phyloP scores from a whole-genome alignment of 768 basidiomycete genomes.

The Sarcodon sp. region DNA sequence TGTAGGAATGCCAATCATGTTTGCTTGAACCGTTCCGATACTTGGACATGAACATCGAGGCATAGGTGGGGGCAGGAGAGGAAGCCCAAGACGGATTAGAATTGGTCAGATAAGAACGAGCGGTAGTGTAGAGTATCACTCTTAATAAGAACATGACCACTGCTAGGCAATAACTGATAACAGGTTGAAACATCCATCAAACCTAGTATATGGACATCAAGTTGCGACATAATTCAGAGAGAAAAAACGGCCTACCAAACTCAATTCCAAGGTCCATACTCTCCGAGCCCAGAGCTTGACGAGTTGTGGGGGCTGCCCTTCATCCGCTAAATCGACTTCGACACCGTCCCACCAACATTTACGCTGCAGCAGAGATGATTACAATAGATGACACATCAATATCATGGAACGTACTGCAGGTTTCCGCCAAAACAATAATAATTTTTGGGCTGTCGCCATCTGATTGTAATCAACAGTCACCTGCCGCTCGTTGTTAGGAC shows the following conservation, averaged over 20 bases:
- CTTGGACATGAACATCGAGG: too few species aligned
- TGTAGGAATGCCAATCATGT: too few species aligned
- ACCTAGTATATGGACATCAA: too few species aligned
- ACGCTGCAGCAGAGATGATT: constrained; percentile 36
- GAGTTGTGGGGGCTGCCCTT: constrained; percentile 33
- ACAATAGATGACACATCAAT: constrained; percentile 1
- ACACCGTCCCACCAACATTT: constrained; percentile 99
- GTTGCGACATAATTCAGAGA: not conserved
- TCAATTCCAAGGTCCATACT: constrained; percentile 97
- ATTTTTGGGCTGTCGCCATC: constrained; percentile 96
- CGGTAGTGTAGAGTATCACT: too few species aligned
- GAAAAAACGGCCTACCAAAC: constrained; percentile 47
- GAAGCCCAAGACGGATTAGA: too few species aligned
- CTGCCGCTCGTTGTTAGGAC: constrained; percentile 44
- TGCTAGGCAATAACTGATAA: too few species aligned
- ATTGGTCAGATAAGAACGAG: too few species aligned
- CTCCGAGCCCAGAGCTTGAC: constrained; percentile 95
- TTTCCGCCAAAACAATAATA: constrained; percentile 96
- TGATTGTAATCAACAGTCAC: constrained; percentile 84
- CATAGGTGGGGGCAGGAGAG: too few species aligned
- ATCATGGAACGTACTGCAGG: constrained; percentile 67
- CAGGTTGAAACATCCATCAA: too few species aligned
- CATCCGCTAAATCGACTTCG: constrained; percentile 68
- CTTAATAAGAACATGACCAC: too few species aligned
- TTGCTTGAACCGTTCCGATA: too few species aligned